These are phyloP conservation scores for Gossypium anomalum DNA, from an alignment of 345 rosid species.

Conservation along the genomic window DNA sequence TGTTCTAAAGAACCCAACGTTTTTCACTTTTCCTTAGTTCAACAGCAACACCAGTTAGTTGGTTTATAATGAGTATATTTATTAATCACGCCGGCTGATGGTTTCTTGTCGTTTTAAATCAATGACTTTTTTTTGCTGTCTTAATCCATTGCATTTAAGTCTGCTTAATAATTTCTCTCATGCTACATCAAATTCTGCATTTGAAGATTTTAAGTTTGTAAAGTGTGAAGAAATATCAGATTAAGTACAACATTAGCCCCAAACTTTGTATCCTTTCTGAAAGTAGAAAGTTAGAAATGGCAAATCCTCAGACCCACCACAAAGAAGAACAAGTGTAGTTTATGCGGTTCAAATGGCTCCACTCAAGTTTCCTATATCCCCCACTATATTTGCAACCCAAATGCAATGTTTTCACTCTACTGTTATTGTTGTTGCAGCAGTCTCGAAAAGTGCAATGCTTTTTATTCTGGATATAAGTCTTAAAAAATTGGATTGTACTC, in stretches of 20 bases:
- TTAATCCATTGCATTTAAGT: background rate
- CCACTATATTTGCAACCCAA: too few species aligned
- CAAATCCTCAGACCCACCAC: background rate
- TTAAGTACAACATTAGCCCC: too few species aligned
- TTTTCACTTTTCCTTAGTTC: background rate
- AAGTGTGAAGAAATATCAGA: background rate
- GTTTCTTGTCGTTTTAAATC: constrained; percentile 8
- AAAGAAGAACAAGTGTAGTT: background rate
- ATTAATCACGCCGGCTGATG: background rate
- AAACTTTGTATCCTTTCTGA: too few species aligned
- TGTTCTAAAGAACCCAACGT: background rate
- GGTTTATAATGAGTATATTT: background rate
- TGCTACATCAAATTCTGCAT: background rate
- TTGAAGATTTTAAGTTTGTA: background rate
- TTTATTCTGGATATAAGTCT: too few species aligned
- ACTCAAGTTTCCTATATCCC: too few species aligned
- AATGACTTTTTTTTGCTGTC: background rate
- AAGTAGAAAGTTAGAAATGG: background rate
- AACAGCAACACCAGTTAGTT: background rate
- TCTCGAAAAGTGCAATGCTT: too few species aligned
- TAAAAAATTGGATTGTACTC: too few species aligned
- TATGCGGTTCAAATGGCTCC: too few species aligned
- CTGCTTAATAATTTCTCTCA: background rate
- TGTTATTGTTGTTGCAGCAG: too few species aligned
- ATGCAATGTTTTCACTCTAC: too few species aligned